phyloP scores from a whole-genome alignment of 192 early-diverging fungal genomes.

The Polychytrium aggregatum region DNA sequence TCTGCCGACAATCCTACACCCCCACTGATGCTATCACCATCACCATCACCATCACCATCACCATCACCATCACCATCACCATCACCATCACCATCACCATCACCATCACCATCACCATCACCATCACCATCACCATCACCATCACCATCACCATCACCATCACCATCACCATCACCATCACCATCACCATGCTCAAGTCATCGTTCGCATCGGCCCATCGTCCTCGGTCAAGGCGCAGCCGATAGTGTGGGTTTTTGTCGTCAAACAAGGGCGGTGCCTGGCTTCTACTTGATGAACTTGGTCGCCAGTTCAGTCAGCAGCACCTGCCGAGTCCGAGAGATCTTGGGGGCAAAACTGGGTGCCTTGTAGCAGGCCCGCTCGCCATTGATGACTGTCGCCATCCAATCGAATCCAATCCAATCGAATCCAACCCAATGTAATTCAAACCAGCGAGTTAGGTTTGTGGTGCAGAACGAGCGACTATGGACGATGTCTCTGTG shows the following conservation, averaged over 20 bases:
- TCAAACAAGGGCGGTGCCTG: neutral
- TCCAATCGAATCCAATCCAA: neutral
- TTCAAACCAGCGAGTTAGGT: neutral
- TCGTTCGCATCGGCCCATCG: neutral
- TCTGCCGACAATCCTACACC: too few species aligned
- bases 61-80: too few species aligned
- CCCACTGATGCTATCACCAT: too few species aligned
- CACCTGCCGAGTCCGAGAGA: conserved; percentile 46
- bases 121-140: neutral
- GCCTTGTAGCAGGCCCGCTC: conserved; percentile 57
- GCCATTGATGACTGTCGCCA: conserved; percentile 45
- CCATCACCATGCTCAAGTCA: neutral
- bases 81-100: too few species aligned
- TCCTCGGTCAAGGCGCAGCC: neutral
- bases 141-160: neutral
- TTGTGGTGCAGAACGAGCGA: neutral
- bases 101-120: neutral
- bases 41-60: too few species aligned
- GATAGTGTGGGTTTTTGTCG: neutral
- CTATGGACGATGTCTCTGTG: neutral
- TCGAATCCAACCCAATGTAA: neutral
- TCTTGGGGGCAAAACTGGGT: conserved; percentile 52
- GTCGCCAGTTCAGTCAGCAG: conserved; percentile 49
- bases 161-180: neutral
- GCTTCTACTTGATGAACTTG: conserved; percentile 21